These are phyloP conservation scores for Beauveria medogensis DNA, from an alignment of 2,329 filamentous ascomycete genomes.

Conservation along the genomic window DNA sequence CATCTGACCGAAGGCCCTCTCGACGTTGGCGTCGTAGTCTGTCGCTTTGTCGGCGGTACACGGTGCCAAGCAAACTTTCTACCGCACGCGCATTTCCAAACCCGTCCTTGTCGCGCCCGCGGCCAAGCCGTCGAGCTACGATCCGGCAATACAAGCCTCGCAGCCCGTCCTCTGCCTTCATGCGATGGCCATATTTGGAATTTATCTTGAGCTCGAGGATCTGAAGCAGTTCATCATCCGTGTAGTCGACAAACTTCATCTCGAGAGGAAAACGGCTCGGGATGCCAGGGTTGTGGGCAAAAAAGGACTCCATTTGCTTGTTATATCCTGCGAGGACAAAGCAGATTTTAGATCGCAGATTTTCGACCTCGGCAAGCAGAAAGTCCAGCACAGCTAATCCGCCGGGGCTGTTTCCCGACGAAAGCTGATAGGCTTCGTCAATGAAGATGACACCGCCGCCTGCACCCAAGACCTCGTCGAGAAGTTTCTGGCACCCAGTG, in stretches of 20 bases:
- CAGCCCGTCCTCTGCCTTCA: slow-evolving; percentile 52
- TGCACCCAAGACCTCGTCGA: slow-evolving; percentile 39
- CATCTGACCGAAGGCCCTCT: slow-evolving; percentile 36
- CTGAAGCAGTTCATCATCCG: slow-evolving; percentile 51
- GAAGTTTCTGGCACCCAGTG: slow-evolving; percentile 43
- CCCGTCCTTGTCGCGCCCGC: slow-evolving; percentile 53
- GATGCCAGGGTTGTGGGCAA: slow-evolving; percentile 64
- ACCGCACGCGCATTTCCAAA: slow-evolving; percentile 68
- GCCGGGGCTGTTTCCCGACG: slow-evolving; percentile 46
- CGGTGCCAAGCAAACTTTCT: slow-evolving; percentile 49
- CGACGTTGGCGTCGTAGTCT: slow-evolving; percentile 43
- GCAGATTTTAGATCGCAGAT: slow-evolving; percentile 58
- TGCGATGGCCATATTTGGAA: slow-evolving; percentile 42
- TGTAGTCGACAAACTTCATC: slow-evolving; percentile 63
- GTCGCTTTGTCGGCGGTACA: slow-evolving; percentile 50
- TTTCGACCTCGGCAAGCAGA: slow-evolving; percentile 65
- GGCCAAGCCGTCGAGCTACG: slow-evolving; percentile 51
- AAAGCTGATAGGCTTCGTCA: slow-evolving; percentile 71
- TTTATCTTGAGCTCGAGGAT: slow-evolving; percentile 52
- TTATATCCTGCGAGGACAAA: slow-evolving; percentile 68
- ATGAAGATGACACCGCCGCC: slow-evolving; percentile 68
- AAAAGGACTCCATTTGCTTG: slow-evolving; percentile 70
- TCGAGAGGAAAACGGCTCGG: slow-evolving; percentile 58
- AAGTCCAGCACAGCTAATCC: slow-evolving; percentile 61
- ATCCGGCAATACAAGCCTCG: slow-evolving; percentile 58